Conservation (phyloP, 352 stramenopile genomes). For the Aphanomyces euteiches region DNA sequence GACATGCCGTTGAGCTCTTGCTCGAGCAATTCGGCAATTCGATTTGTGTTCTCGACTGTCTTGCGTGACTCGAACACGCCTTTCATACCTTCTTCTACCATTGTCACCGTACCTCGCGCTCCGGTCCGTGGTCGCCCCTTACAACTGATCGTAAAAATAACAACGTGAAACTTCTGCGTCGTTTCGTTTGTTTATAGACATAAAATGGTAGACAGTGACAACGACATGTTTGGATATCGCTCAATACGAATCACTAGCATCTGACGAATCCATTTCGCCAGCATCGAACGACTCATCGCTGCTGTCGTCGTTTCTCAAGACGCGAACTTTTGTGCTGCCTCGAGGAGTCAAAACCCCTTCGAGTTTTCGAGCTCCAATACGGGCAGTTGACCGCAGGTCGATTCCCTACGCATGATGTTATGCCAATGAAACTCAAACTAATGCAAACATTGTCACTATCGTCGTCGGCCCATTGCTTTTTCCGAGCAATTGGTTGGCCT, state of each 20-base stretch:
- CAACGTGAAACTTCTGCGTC: no score
- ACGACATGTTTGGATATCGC: no score
- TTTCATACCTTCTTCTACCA: background rate
- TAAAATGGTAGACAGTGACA: no score
- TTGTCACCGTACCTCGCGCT: no score
- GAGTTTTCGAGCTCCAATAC: background rate
- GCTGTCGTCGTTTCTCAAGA: background rate
- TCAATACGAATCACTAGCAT: no score
- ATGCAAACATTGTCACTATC: background rate
- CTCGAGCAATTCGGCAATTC: constrained; percentile 23
- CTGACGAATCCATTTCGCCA: no score
- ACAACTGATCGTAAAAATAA: no score
- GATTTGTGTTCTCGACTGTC: constrained; percentile 16
- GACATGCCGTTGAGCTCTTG: constrained; percentile 29
- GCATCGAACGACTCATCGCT: background rate
- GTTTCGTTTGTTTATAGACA: no score
- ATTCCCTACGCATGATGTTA: background rate
- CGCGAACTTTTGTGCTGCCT: constrained; percentile 2
- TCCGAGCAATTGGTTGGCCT: background rate
- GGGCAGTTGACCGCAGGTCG: background rate
- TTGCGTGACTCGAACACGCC: constrained; percentile 7
- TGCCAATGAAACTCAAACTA: background rate
- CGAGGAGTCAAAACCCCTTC: constrained; percentile 5
- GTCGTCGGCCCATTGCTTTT: background rate
- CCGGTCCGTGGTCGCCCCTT: no score